Base-by-base conservation (phyloP, 495 filamentous ascomycete genomes). In the Podospora didyma region DNA sequence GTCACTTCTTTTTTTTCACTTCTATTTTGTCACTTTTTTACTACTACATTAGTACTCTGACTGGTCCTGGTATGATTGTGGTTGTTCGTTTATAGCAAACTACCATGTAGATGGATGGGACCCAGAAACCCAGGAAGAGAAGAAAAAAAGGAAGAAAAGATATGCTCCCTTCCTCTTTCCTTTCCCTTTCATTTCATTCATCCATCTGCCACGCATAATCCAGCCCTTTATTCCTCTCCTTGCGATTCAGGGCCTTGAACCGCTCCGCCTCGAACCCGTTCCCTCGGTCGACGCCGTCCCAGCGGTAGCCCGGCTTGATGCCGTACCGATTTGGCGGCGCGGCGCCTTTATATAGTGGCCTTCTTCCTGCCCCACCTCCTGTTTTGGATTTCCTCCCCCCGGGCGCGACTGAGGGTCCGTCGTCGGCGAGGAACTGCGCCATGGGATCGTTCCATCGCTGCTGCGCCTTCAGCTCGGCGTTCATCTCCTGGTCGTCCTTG, bases 161-260 rank as follows among this genome's bases (percentile, higher is more conserved):
- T 51, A n/a, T n/a, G n/a, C n/a, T n/a, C n/a, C n/a, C n/a, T n/a
- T n/a, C n/a, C n/a, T n/a, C n/a, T n/a, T n/a, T n/a, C n/a, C n/a
- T n/a, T n/a, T n/a, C n/a, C n/a, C n/a, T n/a, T n/a, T n/a, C n/a
- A n/a, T n/a, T n/a, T 54, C 69, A 94, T 62, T 90, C 88, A 75
- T 97, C 92, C 86, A 92, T 92, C 81, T 96, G 90, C 94, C 93
- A 97, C 50, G 86, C 80, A 73, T 96, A 96, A 65, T 96, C 89
- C 72, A 97, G 67, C 37, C 87, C 82, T 69, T 87, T 86, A 57
- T 85, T 77, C 68, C 88, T 84, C 66, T 81, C 81, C 71, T 79
- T 83, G 67, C 81, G 73, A 73, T 96, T 96, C 69, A 89, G 75
- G 24, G 90, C 89, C 67, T 87, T 86, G 75, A 97, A 97, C 79